Base-by-base conservation (phyloP, 768 basidiomycete genomes). In the Auricularia sp. region DNA sequence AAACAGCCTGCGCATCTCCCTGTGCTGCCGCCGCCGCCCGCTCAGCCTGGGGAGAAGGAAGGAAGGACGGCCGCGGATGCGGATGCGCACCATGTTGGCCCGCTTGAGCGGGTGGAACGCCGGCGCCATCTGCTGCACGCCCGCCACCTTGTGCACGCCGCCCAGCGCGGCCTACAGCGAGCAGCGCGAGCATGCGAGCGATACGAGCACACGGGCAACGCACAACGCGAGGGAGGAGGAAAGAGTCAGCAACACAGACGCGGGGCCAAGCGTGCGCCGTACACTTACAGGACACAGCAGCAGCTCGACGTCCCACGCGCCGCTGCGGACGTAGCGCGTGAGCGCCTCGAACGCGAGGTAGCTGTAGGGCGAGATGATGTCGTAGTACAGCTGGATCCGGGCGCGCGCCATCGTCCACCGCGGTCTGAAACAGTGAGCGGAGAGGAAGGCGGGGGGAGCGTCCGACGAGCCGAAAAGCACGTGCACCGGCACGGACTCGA, bases 241-340 rank as follows among this genome's bases (percentile, higher is more conserved):
- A 29, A 29, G 29, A 29, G 29, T 29, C 29, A 29, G 29, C 29
- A 29, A 29, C 29, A 29, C 29, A 29, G 29, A 29, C 29, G 29
- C 29, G 29, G 29, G 29, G 29, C 2, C 29, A 29, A 3, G 29
- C 29, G 29, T 29, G 29, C 29, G 29, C 29, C 29, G 29, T 29
- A 29, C 95, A 13, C 98, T 82, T 3, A 84, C 86, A 4, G 97
- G 97, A 74, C 97, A 99, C 29, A 99, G 80, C 64, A 95, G 93
- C 81, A 94, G 82, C 11, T 96, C 97, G 58, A 98, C 84, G 5
- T 97, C 92, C 64, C 87, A 77, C 8, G 93, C 92, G 29, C 56
- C 56, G 8, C 11, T 14, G 8, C 34, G 24, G 7, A 29, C 24
- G 56, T 64, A 64, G 8, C 64, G 64, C 34, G n/a, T 29, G 6